Conservation (phyloP, 192 early-diverging fungal genomes). For the Gryganskiella cystojenkinii region DNA sequence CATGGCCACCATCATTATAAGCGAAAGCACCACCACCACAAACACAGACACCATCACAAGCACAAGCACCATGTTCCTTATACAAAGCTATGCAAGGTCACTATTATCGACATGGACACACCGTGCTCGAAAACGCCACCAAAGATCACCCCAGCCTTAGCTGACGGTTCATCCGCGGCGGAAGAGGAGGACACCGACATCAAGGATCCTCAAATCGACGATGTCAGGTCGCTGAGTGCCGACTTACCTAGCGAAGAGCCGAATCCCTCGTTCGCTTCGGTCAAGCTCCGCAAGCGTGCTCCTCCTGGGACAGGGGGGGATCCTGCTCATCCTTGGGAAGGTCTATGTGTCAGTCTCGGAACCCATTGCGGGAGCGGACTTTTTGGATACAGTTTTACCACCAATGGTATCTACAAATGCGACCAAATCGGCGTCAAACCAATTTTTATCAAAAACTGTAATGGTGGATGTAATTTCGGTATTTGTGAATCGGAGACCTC, state of each 20-base stretch:
- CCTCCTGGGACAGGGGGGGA: too few relatives aligned
- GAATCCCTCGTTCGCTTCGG: too few relatives aligned
- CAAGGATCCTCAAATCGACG: too few relatives aligned
- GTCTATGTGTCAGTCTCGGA: conserved; percentile 3
- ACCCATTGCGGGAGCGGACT: conserved; percentile 10
- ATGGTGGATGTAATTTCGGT: neutral
- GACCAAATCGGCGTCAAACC: neutral
- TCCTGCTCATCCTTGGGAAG: conserved; percentile 2
- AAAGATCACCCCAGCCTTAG: neutral
- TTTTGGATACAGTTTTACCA: conserved; percentile 12
- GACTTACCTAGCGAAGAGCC: neutral
- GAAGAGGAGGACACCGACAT: neutral
- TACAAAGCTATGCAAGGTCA: neutral
- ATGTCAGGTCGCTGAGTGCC: too few relatives aligned
- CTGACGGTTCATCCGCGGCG: neutral
- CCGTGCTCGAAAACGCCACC: neutral
- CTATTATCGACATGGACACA: neutral
- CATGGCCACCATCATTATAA: neutral
- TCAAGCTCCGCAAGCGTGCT: too few relatives aligned
- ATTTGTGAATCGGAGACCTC: neutral
- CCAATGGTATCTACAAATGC: conserved; percentile 9
- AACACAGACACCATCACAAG: neutral
- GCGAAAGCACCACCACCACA: too few relatives aligned
- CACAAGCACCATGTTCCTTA: too few relatives aligned
- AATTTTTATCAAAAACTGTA: neutral